Evolutionary conservation across 2,329 filamentous ascomycete genomes (phyloP), one percentile per base, ranked within the genome.

Genomic region (Rosellinia necatrix): DNA sequence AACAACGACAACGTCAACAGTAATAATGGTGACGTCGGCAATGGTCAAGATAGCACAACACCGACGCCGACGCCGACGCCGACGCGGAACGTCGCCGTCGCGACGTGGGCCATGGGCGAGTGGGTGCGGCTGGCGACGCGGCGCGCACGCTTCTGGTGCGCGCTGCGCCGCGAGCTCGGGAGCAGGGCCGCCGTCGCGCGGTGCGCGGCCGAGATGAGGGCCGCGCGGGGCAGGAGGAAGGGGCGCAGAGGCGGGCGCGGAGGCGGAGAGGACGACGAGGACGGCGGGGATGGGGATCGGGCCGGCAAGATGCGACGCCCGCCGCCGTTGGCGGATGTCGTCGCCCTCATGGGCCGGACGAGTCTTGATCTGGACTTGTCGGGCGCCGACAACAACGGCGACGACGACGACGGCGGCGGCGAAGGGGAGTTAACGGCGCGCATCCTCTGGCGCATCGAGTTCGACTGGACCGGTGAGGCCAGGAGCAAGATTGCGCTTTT

Each of bases 391-490:
- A 60, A 62, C 73, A n/a, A 35, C 15, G 53, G 71, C 48, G 68
- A 74, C 1, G 68, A 63, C 64, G 49, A 66, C 47, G 60, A 63
- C 73, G 51, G 71, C 44, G 51, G 71, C 44, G 68, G 74, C 1
- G 67, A 46, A 3, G 40, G 69, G 1, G 58, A 73, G 8, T 74
- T 80, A 2, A 69, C 75, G 9, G 52, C 86, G 4, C 78, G 83
- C 22, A 72, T 90, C 1, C 75, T 79, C 53, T 91, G 88, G 88
- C 75, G 71, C 42, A 84, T 89, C 38, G 71, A 72, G 2, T 89
- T 90, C 65, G 87, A 90, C 69, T 90, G 87, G 87, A 87, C 86
- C 0, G 88, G 88, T 5, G 88, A 90, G 66, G 87, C 85, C 4
- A 80, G 81, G 64, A 89, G 81, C 62, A 75, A 75, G 40, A 71